These are phyloP conservation scores for Trypanosoma platydactyli DNA, from an alignment of 208 protist genomes.

Conservation along the genomic window DNA sequence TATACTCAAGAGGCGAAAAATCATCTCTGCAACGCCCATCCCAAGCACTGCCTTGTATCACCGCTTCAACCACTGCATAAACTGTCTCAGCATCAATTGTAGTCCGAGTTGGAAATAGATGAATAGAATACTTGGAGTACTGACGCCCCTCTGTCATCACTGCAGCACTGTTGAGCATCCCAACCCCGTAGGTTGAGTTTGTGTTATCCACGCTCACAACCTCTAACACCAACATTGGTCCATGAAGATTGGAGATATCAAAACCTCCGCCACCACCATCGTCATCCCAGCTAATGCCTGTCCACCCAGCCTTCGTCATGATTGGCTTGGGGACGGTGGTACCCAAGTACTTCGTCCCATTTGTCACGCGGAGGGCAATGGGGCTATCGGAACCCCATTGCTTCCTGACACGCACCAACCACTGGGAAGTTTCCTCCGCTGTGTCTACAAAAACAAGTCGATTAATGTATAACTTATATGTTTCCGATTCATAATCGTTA, in stretches of 20 bases:
- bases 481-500: conserved; percentile 19
- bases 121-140: conserved; percentile 77
- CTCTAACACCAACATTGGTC: conserved; percentile 76
- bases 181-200: conserved; percentile 52
- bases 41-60: conserved; percentile 66
- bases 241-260: conserved; percentile 51
- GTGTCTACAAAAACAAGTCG: conserved; percentile 84
- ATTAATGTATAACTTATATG: conserved; percentile 53
- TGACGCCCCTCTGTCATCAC: conserved; percentile 63
- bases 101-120: conserved; percentile 67
- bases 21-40: conserved; percentile 50
- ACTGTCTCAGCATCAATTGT: conserved; percentile 75
- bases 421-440: conserved; percentile 68
- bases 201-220: conserved; percentile 35
- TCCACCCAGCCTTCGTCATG: conserved; percentile 31
- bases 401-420: conserved; percentile 50
- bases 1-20: conserved; percentile 79
- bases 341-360: conserved; percentile 48
- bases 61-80: conserved; percentile 69
- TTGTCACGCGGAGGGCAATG: conserved; percentile 60
- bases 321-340: conserved; percentile 52
- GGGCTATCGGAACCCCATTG: conserved; percentile 74
- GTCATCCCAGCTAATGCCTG: conserved; percentile 39
- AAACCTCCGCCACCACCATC: conserved; percentile 37
- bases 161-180: conserved; percentile 68